A percentile compares a stretch with the other conserved stretches of the same genome.
Evolutionary conservation across 2,329 filamentous ascomycete genomes (phyloP).

Genomic region (Pseudopyrenochaeta lycopersici): DNA sequence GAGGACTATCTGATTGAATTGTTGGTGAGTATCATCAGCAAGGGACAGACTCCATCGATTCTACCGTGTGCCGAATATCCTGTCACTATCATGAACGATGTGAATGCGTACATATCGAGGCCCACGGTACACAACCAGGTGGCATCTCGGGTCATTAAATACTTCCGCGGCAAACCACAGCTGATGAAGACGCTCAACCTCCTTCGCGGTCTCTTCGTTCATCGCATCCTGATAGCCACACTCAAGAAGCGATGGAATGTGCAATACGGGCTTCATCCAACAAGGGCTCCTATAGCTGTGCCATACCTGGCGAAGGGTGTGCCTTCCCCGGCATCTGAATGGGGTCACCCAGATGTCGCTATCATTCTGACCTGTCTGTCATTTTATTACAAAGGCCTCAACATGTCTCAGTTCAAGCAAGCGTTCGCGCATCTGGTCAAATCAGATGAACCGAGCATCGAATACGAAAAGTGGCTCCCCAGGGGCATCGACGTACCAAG

Average conservation of each 20-base stretch:
- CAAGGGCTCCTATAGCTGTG: constrained; percentile 69
- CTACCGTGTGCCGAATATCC: constrained; percentile 33
- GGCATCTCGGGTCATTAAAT: constrained; percentile 20
- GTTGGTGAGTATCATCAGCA: constrained; percentile 45
- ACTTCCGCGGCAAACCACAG: constrained; percentile 48
- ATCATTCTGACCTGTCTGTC: constrained; percentile 57
- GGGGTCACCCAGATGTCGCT: constrained; percentile 70
- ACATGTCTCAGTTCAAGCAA: constrained; percentile 58
- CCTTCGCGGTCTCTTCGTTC: constrained; percentile 69
- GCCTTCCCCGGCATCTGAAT: constrained; percentile 71
- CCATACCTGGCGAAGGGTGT: constrained; percentile 71
- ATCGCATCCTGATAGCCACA: constrained; percentile 67
- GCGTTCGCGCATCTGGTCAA: constrained; percentile 62
- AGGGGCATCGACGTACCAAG: constrained; percentile 52
- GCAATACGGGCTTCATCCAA: constrained; percentile 60
- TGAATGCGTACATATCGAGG: constrained; percentile 46
- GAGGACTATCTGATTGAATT: constrained; percentile 37
- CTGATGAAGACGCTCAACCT: constrained; percentile 62
- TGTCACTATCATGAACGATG: constrained; percentile 24
- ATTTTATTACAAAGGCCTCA: constrained; percentile 70
- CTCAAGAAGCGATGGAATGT: constrained; percentile 74
- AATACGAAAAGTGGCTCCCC: constrained; percentile 67
- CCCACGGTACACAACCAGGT: constrained; percentile 23
- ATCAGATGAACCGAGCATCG: constrained; percentile 64
- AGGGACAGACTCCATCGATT: constrained; percentile 31